Conservation (phyloP, 345 rosid genomes). For the Citropsis articulata region DNA sequence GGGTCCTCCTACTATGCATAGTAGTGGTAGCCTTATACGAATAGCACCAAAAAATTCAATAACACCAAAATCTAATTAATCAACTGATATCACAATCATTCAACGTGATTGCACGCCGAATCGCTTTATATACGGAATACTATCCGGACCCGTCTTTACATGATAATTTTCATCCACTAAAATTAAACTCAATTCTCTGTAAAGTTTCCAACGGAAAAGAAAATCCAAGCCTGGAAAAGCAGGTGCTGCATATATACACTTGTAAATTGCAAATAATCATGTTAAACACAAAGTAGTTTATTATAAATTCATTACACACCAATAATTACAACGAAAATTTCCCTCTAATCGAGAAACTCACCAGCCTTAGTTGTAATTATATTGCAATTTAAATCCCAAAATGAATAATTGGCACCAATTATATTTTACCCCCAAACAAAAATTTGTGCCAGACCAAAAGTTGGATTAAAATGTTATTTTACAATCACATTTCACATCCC, state of each 20-base stretch:
- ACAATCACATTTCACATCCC: not conserved
- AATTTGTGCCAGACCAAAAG: too few species aligned
- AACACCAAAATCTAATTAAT: not conserved
- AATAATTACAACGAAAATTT: too few species aligned
- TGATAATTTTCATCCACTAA: not conserved
- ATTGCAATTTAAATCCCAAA: not conserved
- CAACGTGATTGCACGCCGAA: not conserved
- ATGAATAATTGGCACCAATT: not conserved
- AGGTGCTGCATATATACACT: not conserved
- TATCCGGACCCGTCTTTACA: not conserved
- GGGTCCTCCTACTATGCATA: too few species aligned
- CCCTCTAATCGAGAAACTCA: not conserved
- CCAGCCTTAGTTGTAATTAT: not conserved
- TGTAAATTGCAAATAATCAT: not conserved
- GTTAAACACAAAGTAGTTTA: not conserved
- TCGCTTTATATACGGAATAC: not conserved
- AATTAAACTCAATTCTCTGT: not conserved
- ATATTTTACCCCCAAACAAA: too few species aligned
- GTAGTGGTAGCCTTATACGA: not conserved
- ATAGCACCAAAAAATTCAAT: not conserved
- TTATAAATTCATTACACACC: not conserved
- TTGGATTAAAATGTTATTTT: not conserved
- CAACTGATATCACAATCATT: not conserved
- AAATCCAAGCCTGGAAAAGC: not conserved
- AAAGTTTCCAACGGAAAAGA: not conserved